Evolutionary conservation across 805 yeast genomes (phyloP).

Genomic region (Lipomyces mesembrius): DNA sequence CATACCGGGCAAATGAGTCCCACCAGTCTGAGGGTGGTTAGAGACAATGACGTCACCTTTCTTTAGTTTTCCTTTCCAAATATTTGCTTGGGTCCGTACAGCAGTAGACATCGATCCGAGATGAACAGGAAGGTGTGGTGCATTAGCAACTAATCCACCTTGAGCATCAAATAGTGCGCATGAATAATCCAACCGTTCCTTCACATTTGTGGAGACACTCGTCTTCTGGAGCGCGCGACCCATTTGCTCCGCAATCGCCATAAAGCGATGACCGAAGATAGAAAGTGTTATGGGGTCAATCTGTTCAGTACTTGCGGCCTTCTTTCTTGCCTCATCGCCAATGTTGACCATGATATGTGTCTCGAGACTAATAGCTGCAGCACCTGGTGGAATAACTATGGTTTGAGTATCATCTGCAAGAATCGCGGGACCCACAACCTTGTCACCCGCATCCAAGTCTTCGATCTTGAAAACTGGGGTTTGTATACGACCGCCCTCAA

Average conservation of each 20-base stretch:
- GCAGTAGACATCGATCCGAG: slow-evolving; percentile 86
- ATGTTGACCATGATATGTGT: slow-evolving; percentile 63
- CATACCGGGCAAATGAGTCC: slow-evolving; percentile 71
- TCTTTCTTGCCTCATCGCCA: slow-evolving; percentile 32
- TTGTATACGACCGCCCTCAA: slow-evolving; percentile 53
- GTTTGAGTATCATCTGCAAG: slow-evolving; percentile 84
- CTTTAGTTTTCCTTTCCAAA: slow-evolving; percentile 66
- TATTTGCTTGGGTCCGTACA: slow-evolving; percentile 63
- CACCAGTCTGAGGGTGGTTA: slow-evolving; percentile 84
- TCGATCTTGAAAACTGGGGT: slow-evolving; percentile 63
- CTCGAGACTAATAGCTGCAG: slow-evolving; percentile 59
- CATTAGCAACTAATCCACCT: slow-evolving; percentile 85
- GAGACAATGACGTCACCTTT: slow-evolving; percentile 79
- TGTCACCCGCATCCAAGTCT: slow-evolving; percentile 58
- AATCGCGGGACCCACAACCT: slow-evolving; percentile 71
- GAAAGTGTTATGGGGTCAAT: slow-evolving; percentile 76
- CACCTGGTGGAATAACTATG: slow-evolving; percentile 67
- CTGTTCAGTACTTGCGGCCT: slow-evolving; percentile 18
- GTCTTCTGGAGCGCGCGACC: slow-evolving; percentile 79
- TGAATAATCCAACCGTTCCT: slow-evolving; percentile 80
- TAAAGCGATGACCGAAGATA: slow-evolving; percentile 79
- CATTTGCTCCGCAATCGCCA: slow-evolving; percentile 93
- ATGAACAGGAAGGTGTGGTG: slow-evolving; percentile 88
- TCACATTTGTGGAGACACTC: slow-evolving; percentile 79
- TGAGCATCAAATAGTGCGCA: slow-evolving; percentile 79